Evolutionary conservation across 176 grass and related monocot species (phyloP), one percentile per base, ranked within the genome.

Genomic region (Ensete ventricosum): DNA sequence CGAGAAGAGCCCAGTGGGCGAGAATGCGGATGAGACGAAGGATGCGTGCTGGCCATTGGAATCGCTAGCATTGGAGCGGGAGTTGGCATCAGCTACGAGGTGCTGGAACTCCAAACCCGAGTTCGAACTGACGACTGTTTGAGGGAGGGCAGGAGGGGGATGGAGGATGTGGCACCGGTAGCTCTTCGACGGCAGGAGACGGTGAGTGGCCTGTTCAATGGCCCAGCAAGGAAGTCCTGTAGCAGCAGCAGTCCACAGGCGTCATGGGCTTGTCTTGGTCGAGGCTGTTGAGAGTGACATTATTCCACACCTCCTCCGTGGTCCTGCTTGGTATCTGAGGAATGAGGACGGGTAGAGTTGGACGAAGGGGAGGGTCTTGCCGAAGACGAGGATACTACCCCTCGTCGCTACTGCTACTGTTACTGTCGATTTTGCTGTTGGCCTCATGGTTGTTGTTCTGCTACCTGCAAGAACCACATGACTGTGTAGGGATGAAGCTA

Each of bases 181-280:
- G 65, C 65, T 34, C 27, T 19, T 59, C 16, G 55, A 20, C 19
- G 9, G 67, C 43, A 9, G 67, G 67, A 25, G 6, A 20, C 4
- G 16, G 25, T 16, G 11, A 50, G 9, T 2, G 67, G 8, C 12
- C 53, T 34, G 43, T 50, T 77, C 20, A 69, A 14, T 24, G 64
- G 65, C 16, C 52, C 24, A 14, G 65, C 77, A 3, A 69, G 64
- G 65, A 79, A 79, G 65, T 79, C 77, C 26, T 79, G 77, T 1
- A 79, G 16, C 19, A 22, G 62, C 19, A 11, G 29, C 29, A 34
- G 13, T 14, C 72, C 6, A 60, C 14, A 5, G 57, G 57, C 14
- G 57, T 60, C 57, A 60, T 60, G 57, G 57, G 57, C 57, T 8
- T 60, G 17, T 20, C 57, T 34, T 9, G 6, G 13, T 11, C 8